Conservation (phyloP, 495 filamentous ascomycete species). For the Aspergillus haitiensis region DNA sequence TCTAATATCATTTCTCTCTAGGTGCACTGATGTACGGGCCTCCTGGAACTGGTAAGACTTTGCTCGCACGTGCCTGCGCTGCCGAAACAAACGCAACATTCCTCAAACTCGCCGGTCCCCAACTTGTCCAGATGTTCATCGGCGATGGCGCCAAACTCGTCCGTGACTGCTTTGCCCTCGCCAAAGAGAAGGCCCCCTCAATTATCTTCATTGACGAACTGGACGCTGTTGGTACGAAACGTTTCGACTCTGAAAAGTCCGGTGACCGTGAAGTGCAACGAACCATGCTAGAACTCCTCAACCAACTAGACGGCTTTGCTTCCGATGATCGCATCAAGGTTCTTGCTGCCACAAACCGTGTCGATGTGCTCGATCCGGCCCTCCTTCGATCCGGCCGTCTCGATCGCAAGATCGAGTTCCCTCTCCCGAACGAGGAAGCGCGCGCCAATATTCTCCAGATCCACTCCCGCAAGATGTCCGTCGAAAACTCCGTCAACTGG, state of each 20-base stretch:
- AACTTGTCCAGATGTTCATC: constrained; percentile 99
- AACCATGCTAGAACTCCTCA: constrained; percentile 98
- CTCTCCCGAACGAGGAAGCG: constrained; percentile 97
- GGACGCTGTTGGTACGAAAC: constrained; percentile 95
- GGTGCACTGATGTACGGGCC: constrained; percentile 98
- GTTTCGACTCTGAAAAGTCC: constrained; percentile 98
- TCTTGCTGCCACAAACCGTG: constrained; percentile 94
- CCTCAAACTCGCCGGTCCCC: constrained; percentile 96
- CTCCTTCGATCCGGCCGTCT: constrained; percentile 91
- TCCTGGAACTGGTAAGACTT: constrained; percentile 93
- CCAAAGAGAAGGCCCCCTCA: constrained; percentile 96
- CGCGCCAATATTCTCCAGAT: constrained; percentile 96
- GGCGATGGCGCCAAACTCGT: constrained; percentile 98
- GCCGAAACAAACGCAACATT: constrained; percentile 99
- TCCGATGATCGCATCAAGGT: constrained; percentile 99
- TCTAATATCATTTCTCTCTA: constrained; percentile 36
- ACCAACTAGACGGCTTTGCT: constrained; percentile 97
- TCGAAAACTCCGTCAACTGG: constrained; percentile 94
- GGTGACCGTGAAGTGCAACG: constrained; percentile 97
- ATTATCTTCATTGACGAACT: constrained; percentile 99
- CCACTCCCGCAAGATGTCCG: constrained; percentile 97
- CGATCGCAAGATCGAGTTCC: constrained; percentile 99
- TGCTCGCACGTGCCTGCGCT: constrained; percentile 94
- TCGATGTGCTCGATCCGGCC: constrained; percentile 95
- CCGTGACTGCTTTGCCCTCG: constrained; percentile 93